Base-by-base conservation (phyloP, 75 land plant genomes). In the Larix kaempferi region DNA sequence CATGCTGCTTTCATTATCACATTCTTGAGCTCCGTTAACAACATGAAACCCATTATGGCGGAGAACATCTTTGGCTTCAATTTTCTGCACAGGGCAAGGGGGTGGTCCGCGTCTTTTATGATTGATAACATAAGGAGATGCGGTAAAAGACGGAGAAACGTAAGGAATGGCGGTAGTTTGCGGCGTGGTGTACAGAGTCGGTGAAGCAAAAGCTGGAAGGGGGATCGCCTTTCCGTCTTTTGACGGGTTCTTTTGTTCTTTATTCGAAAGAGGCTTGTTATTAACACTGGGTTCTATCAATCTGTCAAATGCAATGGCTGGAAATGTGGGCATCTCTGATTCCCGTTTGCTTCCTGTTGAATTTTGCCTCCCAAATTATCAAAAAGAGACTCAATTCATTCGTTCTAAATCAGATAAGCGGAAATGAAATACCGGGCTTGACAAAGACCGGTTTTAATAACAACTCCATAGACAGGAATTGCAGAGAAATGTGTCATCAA, bases 61-160 rank as follows among this genome's bases (percentile, higher is more conserved):
- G 21, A 35, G 57, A 17, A 35, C 75, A 74, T 74, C 75, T 27
- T 74, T 74, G 35, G 27, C 75, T 25, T 56, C 75, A 29, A 74
- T 26, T 74, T 27, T 56, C n/a, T 52, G 56, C 19, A 56, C 75
- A 79, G 13, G 11, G 26, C 49, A 35, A n/a, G 60, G 41, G 27
- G 60, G 75, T 21, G 76, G 76, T 23, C 55, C 64, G 17, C 80
- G 58, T 33, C 80, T 72, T 52, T 79, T 79, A 57, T 79, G 76
- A 73, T 57, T 73, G 10, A 79, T 79, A 73, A 73, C 76, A 73
- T 79, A 79, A 21, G 80, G 80, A 15, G 80, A 79, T 29, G 76
- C 44, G 22, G 75, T 52, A 41, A 72, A 56, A 35, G 64, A 72
- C 3, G 35, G 22, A 2, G 80, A 56, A 33, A 59, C 55, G 35